phyloP scores from a whole-genome alignment of 148 eudicot genomes.

The Fagopyrum homotropicum region DNA sequence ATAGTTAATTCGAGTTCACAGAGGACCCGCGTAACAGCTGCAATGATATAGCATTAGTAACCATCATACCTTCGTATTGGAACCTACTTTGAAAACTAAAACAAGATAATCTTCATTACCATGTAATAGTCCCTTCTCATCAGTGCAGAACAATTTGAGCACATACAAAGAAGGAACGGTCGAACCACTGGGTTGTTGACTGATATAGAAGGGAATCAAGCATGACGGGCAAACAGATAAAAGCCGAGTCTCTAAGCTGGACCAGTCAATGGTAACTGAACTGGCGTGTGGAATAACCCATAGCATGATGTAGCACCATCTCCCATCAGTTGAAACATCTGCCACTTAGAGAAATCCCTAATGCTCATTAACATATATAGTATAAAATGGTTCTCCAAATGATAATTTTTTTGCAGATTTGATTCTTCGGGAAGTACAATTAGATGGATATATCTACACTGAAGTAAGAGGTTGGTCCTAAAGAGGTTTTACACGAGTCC shows the following conservation, averaged over 20 bases:
- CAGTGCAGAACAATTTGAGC: conserved; percentile 53
- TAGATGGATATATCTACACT: neutral
- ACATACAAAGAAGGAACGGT: conserved; percentile 47
- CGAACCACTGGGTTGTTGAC: conserved; percentile 33
- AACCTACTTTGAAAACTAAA: neutral
- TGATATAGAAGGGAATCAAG: conserved; percentile 39
- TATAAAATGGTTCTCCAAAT: neutral
- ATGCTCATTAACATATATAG: neutral
- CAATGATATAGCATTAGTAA: neutral
- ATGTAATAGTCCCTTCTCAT: conserved; percentile 59
- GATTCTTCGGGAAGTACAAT: neutral
- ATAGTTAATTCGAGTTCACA: conserved; percentile 66
- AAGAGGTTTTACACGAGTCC: neutral
- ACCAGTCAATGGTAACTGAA: conserved; percentile 40
- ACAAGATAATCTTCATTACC: conserved; percentile 31
- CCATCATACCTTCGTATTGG: neutral
- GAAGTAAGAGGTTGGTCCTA: neutral
- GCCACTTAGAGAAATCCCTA: neutral
- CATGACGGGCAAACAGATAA: conserved; percentile 58
- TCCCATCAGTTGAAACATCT: conserved; percentile 74
- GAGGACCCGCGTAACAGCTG: conserved; percentile 71
- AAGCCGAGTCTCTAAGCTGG: conserved; percentile 60
- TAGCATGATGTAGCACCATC: conserved; percentile 68
- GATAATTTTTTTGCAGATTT: neutral
- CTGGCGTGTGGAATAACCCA: conserved; percentile 65